These are phyloP conservation scores for Hirsutella rhossiliensis DNA, from an alignment of 2,329 filamentous ascomycete species.

Conservation along the genomic window DNA sequence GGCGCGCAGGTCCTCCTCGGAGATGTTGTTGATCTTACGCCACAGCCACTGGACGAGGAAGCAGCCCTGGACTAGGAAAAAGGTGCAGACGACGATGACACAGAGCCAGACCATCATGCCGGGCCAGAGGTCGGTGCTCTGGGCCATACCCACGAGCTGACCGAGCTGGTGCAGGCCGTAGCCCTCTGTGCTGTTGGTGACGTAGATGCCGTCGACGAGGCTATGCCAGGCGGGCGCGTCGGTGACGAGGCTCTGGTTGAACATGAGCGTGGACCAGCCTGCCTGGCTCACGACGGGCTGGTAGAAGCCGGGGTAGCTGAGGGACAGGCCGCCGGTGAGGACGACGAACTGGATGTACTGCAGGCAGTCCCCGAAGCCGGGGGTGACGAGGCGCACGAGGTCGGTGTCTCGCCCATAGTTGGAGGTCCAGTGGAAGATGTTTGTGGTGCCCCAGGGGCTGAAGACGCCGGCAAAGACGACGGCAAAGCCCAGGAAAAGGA, in stretches of 20 bases:
- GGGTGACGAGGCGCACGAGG: slow-evolving; percentile 80
- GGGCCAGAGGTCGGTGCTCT: slow-evolving; percentile 75
- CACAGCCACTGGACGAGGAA: slow-evolving; percentile 70
- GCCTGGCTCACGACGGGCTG: slow-evolving; percentile 82
- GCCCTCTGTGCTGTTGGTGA: slow-evolving; percentile 64
- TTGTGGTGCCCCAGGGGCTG: slow-evolving; percentile 86
- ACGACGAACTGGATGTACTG: slow-evolving; percentile 94
- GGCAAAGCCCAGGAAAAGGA: slow-evolving; percentile 69
- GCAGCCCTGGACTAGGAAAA: slow-evolving; percentile 61
- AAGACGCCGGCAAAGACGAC: slow-evolving; percentile 76
- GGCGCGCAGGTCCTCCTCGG: slow-evolving; percentile 75
- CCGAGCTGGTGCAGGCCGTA: slow-evolving; percentile 72
- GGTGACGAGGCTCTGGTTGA: slow-evolving; percentile 81
- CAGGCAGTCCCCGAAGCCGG: slow-evolving; percentile 90
- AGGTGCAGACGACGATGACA: slow-evolving; percentile 56
- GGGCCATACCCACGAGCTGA: slow-evolving; percentile 70
- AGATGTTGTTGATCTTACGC: slow-evolving; percentile 55
- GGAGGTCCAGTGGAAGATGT: slow-evolving; percentile 92
- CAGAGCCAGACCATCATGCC: slow-evolving; percentile 88
- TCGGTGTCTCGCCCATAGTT: slow-evolving; percentile 95
- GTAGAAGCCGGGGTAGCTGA: slow-evolving; percentile 89
- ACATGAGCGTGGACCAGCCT: slow-evolving; percentile 83
- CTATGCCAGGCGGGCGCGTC: slow-evolving; percentile 52
- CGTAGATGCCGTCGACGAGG: slow-evolving; percentile 77
- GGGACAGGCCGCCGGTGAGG: slow-evolving; percentile 72